Evolutionary conservation across 768 basidiomycete species (phyloP).

Genomic region (Boletus subcaerulescens): DNA sequence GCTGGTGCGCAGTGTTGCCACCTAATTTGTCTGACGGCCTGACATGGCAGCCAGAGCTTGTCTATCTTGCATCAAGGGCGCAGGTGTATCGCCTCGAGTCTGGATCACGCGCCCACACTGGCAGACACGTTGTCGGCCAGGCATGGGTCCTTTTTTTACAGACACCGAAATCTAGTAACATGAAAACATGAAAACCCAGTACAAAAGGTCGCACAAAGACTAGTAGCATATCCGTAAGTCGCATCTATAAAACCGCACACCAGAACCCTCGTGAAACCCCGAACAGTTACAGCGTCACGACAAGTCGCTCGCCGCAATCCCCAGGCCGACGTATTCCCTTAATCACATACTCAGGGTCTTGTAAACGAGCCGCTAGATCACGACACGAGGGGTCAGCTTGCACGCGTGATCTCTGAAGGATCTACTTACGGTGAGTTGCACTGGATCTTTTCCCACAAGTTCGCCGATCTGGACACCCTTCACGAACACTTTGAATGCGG

Average conservation of each 20-base stretch:
- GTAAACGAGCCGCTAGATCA: conserved; percentile 26
- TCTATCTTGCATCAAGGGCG: conserved; percentile 5
- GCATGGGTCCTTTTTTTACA: not conserved
- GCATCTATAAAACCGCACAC: conserved; percentile 14
- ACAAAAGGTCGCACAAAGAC: not conserved
- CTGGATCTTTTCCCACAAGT: conserved; percentile 26
- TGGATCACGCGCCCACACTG: conserved; percentile 4
- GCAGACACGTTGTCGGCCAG: conserved; percentile 19
- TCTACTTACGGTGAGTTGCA: conserved; percentile 23
- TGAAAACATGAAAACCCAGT: conserved; percentile 5
- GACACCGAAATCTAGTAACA: not conserved
- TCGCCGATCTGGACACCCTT: conserved; percentile 31
- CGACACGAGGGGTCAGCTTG: conserved; percentile 18
- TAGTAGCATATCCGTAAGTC: conserved; percentile 12
- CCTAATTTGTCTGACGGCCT: conserved; percentile 10
- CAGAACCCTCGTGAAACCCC: conserved; percentile 11
- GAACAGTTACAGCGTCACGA: conserved; percentile 15
- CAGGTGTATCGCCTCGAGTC: conserved; percentile 20
- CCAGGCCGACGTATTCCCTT: not conserved
- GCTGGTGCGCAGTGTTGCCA: conserved; percentile 13
- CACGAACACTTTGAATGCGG: conserved; percentile 30
- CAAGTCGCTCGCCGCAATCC: conserved; percentile 6
- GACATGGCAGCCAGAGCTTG: not conserved
- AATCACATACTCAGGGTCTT: conserved; percentile 29
- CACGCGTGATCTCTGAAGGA: conserved; percentile 2